These are phyloP conservation scores for Tolypocladium sp. DNA, from an alignment of 2,329 filamentous ascomycete species.

Conservation along the genomic window DNA sequence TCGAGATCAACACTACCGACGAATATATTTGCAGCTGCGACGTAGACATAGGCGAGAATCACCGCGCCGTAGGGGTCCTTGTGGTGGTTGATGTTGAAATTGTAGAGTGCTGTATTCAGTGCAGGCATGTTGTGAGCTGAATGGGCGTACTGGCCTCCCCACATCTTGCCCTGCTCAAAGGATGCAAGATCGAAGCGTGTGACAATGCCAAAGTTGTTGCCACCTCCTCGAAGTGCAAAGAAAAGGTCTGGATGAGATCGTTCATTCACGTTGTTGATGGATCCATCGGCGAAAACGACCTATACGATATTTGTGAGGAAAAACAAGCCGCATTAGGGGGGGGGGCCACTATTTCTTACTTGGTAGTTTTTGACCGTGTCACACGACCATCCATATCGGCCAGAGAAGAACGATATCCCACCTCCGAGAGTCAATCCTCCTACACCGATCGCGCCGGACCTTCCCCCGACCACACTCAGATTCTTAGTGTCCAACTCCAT, in stretches of 20 bases:
- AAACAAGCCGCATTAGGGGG: too few relatives aligned
- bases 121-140: not conserved
- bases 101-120: not conserved
- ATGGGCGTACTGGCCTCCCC: slow-evolving; percentile 7
- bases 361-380: not conserved
- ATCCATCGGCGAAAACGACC: not conserved
- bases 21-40: not conserved
- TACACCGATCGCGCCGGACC: not conserved
- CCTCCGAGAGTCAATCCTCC: not conserved
- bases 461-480: not conserved
- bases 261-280: not conserved
- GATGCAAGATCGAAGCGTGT: slow-evolving; percentile 17
- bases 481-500: not conserved
- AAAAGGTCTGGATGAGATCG: not conserved
- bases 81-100: not conserved
- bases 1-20: not conserved
- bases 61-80: not conserved
- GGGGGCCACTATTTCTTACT: not conserved
- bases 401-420: not conserved
- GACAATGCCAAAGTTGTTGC: slow-evolving; percentile 29
- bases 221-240: slow-evolving; percentile 31
- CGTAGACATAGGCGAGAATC: not conserved
- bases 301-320: not conserved
- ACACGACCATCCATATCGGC: not conserved
- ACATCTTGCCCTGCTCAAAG: slow-evolving; percentile 7